Evolutionary conservation across 1,139 yeast genomes (phyloP).

Genomic region (Debaryomyces nepalensis): DNA sequence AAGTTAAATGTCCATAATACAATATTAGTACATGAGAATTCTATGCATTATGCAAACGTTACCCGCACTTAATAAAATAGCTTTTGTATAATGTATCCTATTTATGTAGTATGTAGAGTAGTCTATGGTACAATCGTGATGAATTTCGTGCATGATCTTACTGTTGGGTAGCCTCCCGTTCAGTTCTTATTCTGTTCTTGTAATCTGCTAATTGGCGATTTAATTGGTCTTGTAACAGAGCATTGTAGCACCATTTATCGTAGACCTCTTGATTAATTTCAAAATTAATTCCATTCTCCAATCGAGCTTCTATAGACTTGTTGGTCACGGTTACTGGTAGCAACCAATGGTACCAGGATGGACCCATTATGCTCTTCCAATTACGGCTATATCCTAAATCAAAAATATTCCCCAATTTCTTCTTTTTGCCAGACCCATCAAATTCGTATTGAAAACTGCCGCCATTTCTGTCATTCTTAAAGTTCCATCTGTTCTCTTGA

Average conservation of each 20-base stretch:
- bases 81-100: neutral
- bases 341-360: conserved; percentile 64
- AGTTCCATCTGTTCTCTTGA: conserved; percentile 55
- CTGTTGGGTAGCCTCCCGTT: conserved; percentile 18
- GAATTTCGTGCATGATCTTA: neutral
- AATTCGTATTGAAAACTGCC: conserved; percentile 39
- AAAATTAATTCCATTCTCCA: conserved; percentile 56
- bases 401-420: conserved; percentile 64
- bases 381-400: conserved; percentile 70
- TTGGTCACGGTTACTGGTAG: conserved; percentile 57
- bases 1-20: conserved; percentile 2
- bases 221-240: conserved; percentile 51
- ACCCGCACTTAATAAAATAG: conserved; percentile 10
- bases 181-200: conserved; percentile 26
- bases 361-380: conserved; percentile 78
- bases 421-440: conserved; percentile 36
- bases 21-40: conserved; percentile 1
- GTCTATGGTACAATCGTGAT: conserved; percentile 1
- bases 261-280: conserved; percentile 50
- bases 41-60: conserved; percentile 4
- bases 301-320: conserved; percentile 28
- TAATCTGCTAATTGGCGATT: conserved; percentile 47
- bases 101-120: neutral
- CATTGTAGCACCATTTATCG: conserved; percentile 45
- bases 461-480: conserved; percentile 39